phyloP scores from a whole-genome alignment of 1,139 yeast genomes.

The Geotrichum cucujoidarum region DNA sequence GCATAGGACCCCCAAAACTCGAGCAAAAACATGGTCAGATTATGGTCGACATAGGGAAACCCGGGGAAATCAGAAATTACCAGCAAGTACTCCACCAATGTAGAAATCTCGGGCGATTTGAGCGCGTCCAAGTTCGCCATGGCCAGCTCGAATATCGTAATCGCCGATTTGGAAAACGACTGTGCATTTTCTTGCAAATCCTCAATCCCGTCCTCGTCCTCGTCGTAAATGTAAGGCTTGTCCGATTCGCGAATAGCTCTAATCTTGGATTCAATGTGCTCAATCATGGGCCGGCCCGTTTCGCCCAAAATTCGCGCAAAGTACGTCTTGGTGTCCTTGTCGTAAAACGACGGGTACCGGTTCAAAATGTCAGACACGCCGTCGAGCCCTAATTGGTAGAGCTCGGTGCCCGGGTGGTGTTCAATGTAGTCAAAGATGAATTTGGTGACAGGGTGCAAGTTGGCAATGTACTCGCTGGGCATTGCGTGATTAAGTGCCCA shows the following conservation, averaged over 20 bases:
- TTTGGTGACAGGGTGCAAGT: constrained; percentile 6
- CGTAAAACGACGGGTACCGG: constrained; percentile 11
- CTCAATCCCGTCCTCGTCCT: constrained; percentile 17
- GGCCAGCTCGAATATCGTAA: constrained; percentile 15
- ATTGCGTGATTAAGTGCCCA: constrained; percentile 14
- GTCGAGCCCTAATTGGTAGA: constrained; percentile 10
- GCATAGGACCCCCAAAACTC: constrained; percentile 78
- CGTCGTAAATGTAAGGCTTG: constrained; percentile 10
- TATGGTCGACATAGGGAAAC: constrained; percentile 61
- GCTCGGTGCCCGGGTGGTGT: constrained; percentile 3
- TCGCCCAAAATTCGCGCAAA: constrained; percentile 11
- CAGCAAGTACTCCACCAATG: constrained; percentile 38
- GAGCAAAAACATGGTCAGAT: constrained; percentile 58
- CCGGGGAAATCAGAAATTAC: constrained; percentile 58
- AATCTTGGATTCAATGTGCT: constrained; percentile 8
- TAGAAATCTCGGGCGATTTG: constrained; percentile 9
- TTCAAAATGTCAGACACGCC: constrained; percentile 13
- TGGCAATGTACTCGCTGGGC: neutral
- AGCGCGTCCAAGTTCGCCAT: constrained; percentile 2
- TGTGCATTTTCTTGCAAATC: constrained; percentile 20
- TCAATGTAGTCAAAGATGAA: constrained; percentile 10
- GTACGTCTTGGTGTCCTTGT: constrained; percentile 1
- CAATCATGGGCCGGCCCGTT: constrained; percentile 15
- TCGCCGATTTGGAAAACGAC: constrained; percentile 13
- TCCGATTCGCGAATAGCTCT: constrained; percentile 1